These are phyloP conservation scores for Paraleonurus japonicus DNA, from an alignment of 257 asterid genomes.

Conservation along the genomic window DNA sequence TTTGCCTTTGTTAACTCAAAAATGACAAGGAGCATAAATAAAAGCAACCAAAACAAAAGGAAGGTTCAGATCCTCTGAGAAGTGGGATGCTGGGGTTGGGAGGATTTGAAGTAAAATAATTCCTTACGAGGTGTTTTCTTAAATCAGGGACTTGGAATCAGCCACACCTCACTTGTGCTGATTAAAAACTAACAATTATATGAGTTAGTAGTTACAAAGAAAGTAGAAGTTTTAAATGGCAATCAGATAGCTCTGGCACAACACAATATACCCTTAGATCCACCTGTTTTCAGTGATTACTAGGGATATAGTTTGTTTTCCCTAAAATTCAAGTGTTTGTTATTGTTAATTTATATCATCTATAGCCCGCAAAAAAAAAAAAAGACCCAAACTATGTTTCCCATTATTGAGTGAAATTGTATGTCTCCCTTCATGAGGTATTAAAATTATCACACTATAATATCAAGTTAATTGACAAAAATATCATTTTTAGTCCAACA, in stretches of 20 bases:
- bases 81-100: neutral
- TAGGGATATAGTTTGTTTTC: no score
- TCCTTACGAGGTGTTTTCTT: neutral
- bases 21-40: conserved; percentile 1
- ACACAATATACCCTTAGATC: conserved; percentile 2
- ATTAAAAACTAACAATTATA: neutral
- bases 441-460: no score
- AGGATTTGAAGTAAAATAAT: neutral
- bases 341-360: no score
- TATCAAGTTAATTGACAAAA: no score
- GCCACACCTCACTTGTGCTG: neutral
- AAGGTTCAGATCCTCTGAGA: neutral
- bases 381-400: no score
- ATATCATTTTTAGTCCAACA: no score
- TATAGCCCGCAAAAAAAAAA: no score
- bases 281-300: no score
- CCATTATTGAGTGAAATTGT: no score
- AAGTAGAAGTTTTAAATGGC: neutral
- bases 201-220: neutral
- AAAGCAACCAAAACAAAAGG: neutral
- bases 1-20: neutral
- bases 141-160: neutral
- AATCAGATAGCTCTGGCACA: neutral
- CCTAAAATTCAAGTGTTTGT: no score
- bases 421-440: no score